Conservation (phyloP, 169 alveolate species). For the Cryptosporidium canis region DNA sequence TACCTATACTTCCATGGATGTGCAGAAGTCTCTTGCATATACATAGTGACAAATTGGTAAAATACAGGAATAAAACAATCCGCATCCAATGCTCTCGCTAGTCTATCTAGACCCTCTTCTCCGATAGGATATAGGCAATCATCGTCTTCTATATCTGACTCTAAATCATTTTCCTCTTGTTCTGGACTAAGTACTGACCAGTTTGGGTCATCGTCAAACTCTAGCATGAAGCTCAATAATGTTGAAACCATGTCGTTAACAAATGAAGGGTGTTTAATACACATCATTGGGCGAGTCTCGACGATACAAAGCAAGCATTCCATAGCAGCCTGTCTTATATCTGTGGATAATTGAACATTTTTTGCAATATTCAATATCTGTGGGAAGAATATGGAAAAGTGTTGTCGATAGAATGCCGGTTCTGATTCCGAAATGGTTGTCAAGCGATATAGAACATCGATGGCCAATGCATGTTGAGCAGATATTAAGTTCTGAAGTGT, state of each 20-base stretch:
- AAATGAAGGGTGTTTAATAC: slow-evolving; percentile 42
- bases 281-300: slow-evolving; percentile 70
- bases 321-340: slow-evolving; percentile 65
- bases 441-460: slow-evolving; percentile 60
- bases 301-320: slow-evolving; percentile 64
- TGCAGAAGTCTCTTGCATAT: slow-evolving; percentile 80
- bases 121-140: slow-evolving; percentile 86
- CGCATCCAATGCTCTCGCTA: slow-evolving; percentile 85
- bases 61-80: slow-evolving; percentile 82
- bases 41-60: slow-evolving; percentile 78
- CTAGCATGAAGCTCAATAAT: slow-evolving; percentile 81
- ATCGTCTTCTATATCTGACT: slow-evolving; percentile 83
- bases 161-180: slow-evolving; percentile 85
- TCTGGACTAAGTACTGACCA: slow-evolving; percentile 77
- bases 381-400: slow-evolving; percentile 47
- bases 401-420: slow-evolving; percentile 68
- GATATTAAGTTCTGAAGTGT: slow-evolving; percentile 57
- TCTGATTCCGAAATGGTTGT: slow-evolving; percentile 66
- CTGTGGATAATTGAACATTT: slow-evolving; percentile 47
- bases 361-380: slow-evolving; percentile 55
- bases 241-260: slow-evolving; percentile 69
- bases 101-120: slow-evolving; percentile 86
- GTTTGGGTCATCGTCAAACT: slow-evolving; percentile 81
- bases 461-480: slow-evolving; percentile 62
- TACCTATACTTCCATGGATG: slow-evolving; percentile 86